A percentile compares a stretch with the other conserved stretches of the same genome.
These are phyloP conservation scores for Cryphonectria japonica DNA, from an alignment of 2,329 filamentous ascomycete species.

Conservation along the genomic window DNA sequence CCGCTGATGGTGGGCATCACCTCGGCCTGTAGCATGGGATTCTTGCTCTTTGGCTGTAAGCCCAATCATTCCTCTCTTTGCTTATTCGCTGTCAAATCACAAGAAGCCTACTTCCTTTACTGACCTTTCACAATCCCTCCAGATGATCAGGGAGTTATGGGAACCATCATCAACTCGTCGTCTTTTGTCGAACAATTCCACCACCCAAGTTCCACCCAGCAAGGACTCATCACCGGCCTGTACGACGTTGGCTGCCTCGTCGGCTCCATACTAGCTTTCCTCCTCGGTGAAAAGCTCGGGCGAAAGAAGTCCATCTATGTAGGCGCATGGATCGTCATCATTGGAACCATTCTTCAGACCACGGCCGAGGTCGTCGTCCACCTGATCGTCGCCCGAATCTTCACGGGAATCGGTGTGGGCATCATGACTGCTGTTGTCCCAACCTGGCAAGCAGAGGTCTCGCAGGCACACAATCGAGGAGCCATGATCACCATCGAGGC, in stretches of 20 bases:
- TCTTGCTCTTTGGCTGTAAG: slow-evolving; percentile 25
- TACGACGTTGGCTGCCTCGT: slow-evolving; percentile 11
- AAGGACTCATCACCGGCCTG: slow-evolving; percentile 20
- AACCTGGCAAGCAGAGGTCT: slow-evolving; percentile 19
- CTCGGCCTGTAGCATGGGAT: slow-evolving; percentile 21
- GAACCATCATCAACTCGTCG: slow-evolving; percentile 14
- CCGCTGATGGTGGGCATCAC: slow-evolving; percentile 17
- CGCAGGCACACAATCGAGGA: slow-evolving; percentile 11
- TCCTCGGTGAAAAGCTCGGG: slow-evolving; percentile 12
- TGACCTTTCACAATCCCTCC: not conserved
- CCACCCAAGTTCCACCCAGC: slow-evolving; percentile 5
- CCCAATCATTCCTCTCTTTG: not conserved
- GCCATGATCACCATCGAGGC: slow-evolving; percentile 19
- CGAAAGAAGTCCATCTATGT: slow-evolving; percentile 16
- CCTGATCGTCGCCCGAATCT: slow-evolving; percentile 12
- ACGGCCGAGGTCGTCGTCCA: slow-evolving; percentile 12
- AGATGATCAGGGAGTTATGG: slow-evolving; percentile 26
- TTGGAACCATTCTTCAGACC: slow-evolving; percentile 16
- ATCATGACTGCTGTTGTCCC: slow-evolving; percentile 20
- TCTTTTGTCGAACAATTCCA: slow-evolving; percentile 16
- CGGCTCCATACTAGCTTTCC: slow-evolving; percentile 12
- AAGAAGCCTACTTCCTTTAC: not conserved
- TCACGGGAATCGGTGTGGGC: slow-evolving; percentile 14
- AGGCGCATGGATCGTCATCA: slow-evolving; percentile 15
- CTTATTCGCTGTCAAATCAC: not conserved